These are phyloP conservation scores for Schizosaccharomyces japonicus DNA, from an alignment of 805 yeast genomes.

Conservation along the genomic window DNA sequence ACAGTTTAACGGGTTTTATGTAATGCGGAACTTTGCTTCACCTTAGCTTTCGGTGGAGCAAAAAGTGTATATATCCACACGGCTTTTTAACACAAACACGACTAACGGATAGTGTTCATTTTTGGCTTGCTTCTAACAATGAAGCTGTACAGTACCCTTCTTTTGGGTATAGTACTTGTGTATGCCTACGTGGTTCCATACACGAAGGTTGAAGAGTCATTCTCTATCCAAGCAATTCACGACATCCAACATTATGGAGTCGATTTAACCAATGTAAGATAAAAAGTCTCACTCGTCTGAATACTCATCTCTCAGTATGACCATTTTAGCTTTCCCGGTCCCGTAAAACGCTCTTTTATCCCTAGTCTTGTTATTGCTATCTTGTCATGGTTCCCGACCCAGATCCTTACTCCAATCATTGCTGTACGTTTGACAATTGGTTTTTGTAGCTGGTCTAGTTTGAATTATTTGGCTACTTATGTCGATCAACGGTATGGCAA, in stretches of 20 bases:
- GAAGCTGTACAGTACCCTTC: too few relatives aligned
- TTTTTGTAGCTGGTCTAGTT: background rate
- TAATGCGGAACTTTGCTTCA: too few relatives aligned
- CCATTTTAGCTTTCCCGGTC: slow-evolving; percentile 65
- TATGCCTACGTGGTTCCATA: slow-evolving; percentile 44
- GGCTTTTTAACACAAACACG: too few relatives aligned
- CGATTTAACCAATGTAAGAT: background rate
- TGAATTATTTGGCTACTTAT: background rate
- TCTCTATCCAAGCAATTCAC: slow-evolving; percentile 70
- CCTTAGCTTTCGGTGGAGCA: too few relatives aligned
- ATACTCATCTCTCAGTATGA: slow-evolving; percentile 27
- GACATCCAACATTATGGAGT: slow-evolving; percentile 31
- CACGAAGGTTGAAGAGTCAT: slow-evolving; percentile 87
- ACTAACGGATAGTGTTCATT: too few relatives aligned
- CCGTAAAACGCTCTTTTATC: slow-evolving; percentile 62
- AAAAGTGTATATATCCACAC: too few relatives aligned
- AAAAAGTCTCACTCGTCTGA: background rate
- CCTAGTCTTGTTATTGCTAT: background rate
- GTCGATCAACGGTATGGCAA: background rate
- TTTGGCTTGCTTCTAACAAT: too few relatives aligned
- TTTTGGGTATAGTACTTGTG: too few relatives aligned
- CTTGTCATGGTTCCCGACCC: background rate
- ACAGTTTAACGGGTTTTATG: too few relatives aligned
- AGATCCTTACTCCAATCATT: background rate
- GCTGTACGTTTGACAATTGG: slow-evolving; percentile 1